Percentiles rank a stretch among this genome's conserved stretches.
These are phyloP conservation scores for Pseudonitzschia delicatissima DNA, from an alignment of 108 stramenopile species.

Conservation along the genomic window DNA sequence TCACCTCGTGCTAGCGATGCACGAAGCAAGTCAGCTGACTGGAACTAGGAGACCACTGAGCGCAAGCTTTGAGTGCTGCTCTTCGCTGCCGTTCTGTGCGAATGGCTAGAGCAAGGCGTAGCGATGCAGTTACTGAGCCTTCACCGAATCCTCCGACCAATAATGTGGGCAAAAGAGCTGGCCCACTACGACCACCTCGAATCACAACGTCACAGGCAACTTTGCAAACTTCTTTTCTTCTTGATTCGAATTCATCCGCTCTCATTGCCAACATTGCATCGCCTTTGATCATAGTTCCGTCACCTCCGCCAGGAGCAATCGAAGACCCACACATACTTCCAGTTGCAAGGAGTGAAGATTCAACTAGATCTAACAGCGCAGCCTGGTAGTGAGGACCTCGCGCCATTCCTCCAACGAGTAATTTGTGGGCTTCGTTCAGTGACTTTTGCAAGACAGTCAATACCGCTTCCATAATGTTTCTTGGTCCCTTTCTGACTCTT, in stretches of 20 bases:
- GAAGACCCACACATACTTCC: conserved; percentile 80
- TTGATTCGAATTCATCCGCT: conserved; percentile 43
- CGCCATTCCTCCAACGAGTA: conserved; percentile 29
- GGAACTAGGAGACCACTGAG: conserved; percentile 70
- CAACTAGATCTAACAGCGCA: conserved; percentile 63
- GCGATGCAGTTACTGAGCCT: conserved; percentile 44
- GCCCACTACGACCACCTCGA: conserved; percentile 34
- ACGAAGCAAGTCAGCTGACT: conserved; percentile 63
- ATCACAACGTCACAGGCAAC: conserved; percentile 59
- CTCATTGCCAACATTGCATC: conserved; percentile 28
- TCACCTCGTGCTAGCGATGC: conserved; percentile 51
- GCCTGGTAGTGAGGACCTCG: conserved; percentile 41
- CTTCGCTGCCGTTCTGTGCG: conserved; percentile 53
- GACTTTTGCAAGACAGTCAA: conserved; percentile 40
- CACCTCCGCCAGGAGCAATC: conserved; percentile 38
- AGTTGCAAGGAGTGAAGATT: conserved; percentile 63
- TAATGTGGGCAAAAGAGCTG: conserved; percentile 56
- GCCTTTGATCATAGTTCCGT: conserved; percentile 35
- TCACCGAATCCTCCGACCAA: conserved; percentile 78
- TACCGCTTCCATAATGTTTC: conserved; percentile 48
- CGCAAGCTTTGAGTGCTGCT: conserved; percentile 63
- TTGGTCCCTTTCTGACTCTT: conserved; percentile 21
- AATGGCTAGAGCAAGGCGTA: conserved; percentile 66
- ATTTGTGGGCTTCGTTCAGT: conserved; percentile 23
- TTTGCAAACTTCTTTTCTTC: conserved; percentile 58